Percentiles rank a stretch among this genome's conserved stretches.
phyloP scores from a whole-genome alignment of 805 yeast species.

The Wickerhamomyces alni region DNA sequence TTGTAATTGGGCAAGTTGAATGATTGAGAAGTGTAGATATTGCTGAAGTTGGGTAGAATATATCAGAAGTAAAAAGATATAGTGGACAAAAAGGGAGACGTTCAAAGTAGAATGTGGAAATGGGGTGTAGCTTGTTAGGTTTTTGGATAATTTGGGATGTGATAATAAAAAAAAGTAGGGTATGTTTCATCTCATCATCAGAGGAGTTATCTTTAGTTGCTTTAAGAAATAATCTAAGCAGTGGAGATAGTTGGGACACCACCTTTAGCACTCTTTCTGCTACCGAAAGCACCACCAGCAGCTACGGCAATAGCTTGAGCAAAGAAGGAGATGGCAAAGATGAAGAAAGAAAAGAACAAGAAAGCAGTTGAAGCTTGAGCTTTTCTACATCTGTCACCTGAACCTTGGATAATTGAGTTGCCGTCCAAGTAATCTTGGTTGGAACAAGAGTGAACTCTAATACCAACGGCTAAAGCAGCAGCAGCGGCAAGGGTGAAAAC shows the following conservation, averaged over 20 bases:
- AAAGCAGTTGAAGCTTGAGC: slow-evolving; percentile 83
- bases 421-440: slow-evolving; percentile 56
- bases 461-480: slow-evolving; percentile 88
- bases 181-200: not conserved
- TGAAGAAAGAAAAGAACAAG: slow-evolving; percentile 77
- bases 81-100: too few species aligned
- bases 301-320: slow-evolving; percentile 48
- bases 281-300: slow-evolving; percentile 53
- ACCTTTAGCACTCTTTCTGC: slow-evolving; percentile 52
- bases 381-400: slow-evolving; percentile 84
- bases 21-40: too few species aligned
- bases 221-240: not conserved
- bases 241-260: slow-evolving; percentile 60
- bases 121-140: too few species aligned
- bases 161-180: too few species aligned
- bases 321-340: slow-evolving; percentile 60
- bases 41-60: too few species aligned
- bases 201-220: not conserved
- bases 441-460: slow-evolving; percentile 80
- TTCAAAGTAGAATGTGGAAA: too few species aligned
- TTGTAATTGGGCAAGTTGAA: too few species aligned
- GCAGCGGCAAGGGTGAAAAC: slow-evolving; percentile 94
- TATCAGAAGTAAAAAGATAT: too few species aligned
- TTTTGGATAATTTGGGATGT: too few species aligned
- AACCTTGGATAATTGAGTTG: slow-evolving; percentile 73